phyloP scores from a whole-genome alignment of 177 flowering plant genomes.

The Tripterygium wilfordii region DNA sequence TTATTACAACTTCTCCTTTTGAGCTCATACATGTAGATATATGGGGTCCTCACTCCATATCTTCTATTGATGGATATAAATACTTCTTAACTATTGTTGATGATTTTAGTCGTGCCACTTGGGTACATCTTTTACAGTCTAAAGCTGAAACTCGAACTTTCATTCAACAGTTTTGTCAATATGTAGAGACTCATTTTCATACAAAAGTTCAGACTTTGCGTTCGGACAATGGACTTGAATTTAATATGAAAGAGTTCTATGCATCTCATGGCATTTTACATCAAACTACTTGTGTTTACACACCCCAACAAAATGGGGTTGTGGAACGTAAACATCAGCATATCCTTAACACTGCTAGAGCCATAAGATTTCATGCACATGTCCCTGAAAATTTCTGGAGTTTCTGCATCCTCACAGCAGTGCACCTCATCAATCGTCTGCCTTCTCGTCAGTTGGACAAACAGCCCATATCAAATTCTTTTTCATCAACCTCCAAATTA shows the following conservation, averaged over 20 bases:
- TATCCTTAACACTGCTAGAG: too few relatives aligned
- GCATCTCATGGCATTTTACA: not conserved
- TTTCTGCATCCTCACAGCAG: too few relatives aligned
- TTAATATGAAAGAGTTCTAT: not conserved
- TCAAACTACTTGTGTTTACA: not conserved
- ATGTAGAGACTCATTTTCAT: too few relatives aligned
- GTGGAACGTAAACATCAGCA: not conserved
- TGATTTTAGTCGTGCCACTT: not conserved
- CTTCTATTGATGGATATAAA: too few relatives aligned
- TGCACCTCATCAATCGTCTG: not conserved
- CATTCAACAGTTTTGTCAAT: too few relatives aligned
- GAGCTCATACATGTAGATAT: not conserved
- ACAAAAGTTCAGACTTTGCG: not conserved
- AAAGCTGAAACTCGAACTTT: not conserved
- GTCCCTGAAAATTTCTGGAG: too few relatives aligned
- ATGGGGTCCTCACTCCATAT: too few relatives aligned
- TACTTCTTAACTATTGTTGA: too few relatives aligned
- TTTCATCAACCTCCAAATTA: not conserved
- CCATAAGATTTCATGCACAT: too few relatives aligned
- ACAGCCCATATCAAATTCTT: not conserved
- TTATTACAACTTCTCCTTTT: too few relatives aligned
- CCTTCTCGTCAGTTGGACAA: too few relatives aligned
- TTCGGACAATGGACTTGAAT: not conserved
- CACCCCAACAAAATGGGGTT: not conserved
- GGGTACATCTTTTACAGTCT: not conserved